Conservation (phyloP, 2,329 filamentous ascomycete species). For the Fusarium redolens region DNA sequence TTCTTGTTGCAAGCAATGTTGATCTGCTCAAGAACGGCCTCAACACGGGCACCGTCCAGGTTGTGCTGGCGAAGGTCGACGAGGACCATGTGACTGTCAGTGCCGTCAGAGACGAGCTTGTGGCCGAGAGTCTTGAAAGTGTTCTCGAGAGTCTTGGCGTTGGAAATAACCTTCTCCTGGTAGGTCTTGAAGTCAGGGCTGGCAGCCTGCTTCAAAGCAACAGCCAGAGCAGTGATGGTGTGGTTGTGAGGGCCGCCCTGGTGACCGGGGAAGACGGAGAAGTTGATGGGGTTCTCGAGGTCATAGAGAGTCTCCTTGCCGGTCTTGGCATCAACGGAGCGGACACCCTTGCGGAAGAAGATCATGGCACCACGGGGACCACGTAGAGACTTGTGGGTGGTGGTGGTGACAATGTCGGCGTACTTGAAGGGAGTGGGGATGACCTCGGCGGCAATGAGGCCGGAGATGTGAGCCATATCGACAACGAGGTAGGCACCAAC, state of each 20-base stretch:
- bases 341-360: slow-evolving; percentile 98
- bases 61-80: slow-evolving; percentile 88
- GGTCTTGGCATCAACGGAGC: slow-evolving; percentile 88
- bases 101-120: slow-evolving; percentile 94
- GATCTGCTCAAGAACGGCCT: slow-evolving; percentile 96
- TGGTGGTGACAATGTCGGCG: slow-evolving; percentile 97
- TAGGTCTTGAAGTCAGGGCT: slow-evolving; percentile 92
- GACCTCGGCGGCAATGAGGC: slow-evolving; percentile 90
- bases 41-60: slow-evolving; percentile 93
- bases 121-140: slow-evolving; percentile 89
- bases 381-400: slow-evolving; percentile 98
- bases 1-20: slow-evolving; percentile 99
- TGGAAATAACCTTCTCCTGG: slow-evolving; percentile 90
- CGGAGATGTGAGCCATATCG: slow-evolving; percentile 99
- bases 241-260: slow-evolving; percentile 99
- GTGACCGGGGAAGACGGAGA: slow-evolving; percentile 98
- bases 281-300: slow-evolving; percentile 96
- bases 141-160: slow-evolving; percentile 90
- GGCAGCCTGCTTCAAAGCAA: slow-evolving; percentile 94
- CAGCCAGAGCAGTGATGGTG: slow-evolving; percentile 96
- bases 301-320: slow-evolving; percentile 93
- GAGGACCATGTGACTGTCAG: slow-evolving; percentile 97
- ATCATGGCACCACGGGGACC: slow-evolving; percentile 99
- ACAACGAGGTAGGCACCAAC: slow-evolving; percentile 95
- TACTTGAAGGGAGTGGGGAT: slow-evolving; percentile 93